Evolutionary conservation across 352 stramenopile genomes (phyloP).

Genomic region (Blastocystis sp.): DNA sequence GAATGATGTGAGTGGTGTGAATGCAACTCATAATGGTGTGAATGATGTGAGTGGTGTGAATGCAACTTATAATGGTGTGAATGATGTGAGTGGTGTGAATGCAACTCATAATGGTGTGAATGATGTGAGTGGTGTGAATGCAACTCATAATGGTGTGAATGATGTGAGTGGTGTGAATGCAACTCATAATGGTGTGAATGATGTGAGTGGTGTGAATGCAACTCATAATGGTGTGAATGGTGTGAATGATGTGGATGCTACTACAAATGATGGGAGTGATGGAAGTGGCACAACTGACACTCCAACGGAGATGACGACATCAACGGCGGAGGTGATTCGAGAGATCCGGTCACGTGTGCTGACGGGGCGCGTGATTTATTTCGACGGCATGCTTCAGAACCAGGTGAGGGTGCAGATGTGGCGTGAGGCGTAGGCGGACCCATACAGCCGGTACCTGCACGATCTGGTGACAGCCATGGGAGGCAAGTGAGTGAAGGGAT

Average conservation of each 20-base stretch:
- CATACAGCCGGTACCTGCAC: neutral
- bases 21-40: neutral
- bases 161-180: too few species aligned
- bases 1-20: too few species aligned
- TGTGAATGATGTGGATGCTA: too few species aligned
- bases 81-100: neutral
- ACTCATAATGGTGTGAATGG: too few species aligned
- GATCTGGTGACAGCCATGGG: slow-evolving; percentile 2
- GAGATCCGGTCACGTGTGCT: slow-evolving; percentile 12
- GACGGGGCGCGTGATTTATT: neutral
- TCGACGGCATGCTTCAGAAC: slow-evolving; percentile 12
- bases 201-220: neutral
- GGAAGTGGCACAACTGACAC: neutral
- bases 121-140: too few species aligned
- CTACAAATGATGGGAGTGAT: neutral
- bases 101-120: too few species aligned
- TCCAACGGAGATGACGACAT: neutral
- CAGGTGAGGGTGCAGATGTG: neutral
- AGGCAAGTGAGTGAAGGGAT: neutral
- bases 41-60: too few species aligned
- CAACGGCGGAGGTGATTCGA: slow-evolving; percentile 16
- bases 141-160: neutral
- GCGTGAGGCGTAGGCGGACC: neutral
- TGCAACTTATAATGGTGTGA: neutral
- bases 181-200: neutral